A percentile compares a stretch with the other conserved stretches of the same genome.
Conservation (phyloP, 1,139 yeast species). For the Taphrina sp. region DNA sequence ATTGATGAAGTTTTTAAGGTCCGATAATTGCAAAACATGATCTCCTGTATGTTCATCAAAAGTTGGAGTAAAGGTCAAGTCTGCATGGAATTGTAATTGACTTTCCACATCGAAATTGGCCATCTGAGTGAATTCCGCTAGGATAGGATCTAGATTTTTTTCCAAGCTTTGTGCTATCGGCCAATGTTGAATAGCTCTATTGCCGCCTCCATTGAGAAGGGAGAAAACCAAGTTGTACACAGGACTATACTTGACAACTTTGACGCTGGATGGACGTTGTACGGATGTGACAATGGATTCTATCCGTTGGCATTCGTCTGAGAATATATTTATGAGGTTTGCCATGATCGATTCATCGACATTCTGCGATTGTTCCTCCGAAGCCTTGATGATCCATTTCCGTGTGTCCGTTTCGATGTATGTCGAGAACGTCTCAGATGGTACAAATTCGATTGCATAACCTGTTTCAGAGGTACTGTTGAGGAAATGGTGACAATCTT, state of each 20-base stretch:
- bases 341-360: slow-evolving; percentile 14
- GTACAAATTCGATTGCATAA: not conserved
- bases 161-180: slow-evolving; percentile 52
- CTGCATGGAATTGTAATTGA: slow-evolving; percentile 70
- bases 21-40: slow-evolving; percentile 43
- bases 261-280: slow-evolving; percentile 5
- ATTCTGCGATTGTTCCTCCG: slow-evolving; percentile 39
- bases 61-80: slow-evolving; percentile 45
- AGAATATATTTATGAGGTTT: not conserved
- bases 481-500: slow-evolving; percentile 39
- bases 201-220: slow-evolving; percentile 56
- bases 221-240: slow-evolving; percentile 68
- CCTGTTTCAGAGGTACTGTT: slow-evolving; percentile 46
- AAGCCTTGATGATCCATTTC: slow-evolving; percentile 50
- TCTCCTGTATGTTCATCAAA: slow-evolving; percentile 38
- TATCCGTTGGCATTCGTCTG: slow-evolving; percentile 2
- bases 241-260: slow-evolving; percentile 51
- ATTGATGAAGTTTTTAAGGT: slow-evolving; percentile 69
- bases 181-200: slow-evolving; percentile 53
- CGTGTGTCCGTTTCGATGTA: slow-evolving; percentile 1
- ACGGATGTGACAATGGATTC: not conserved
- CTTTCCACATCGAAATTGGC: slow-evolving; percentile 75
- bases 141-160: slow-evolving; percentile 51
- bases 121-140: slow-evolving; percentile 51
- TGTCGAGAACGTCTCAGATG: not conserved